Conservation (phyloP, 495 filamentous ascomycete genomes). For the Penicillium daleae region DNA sequence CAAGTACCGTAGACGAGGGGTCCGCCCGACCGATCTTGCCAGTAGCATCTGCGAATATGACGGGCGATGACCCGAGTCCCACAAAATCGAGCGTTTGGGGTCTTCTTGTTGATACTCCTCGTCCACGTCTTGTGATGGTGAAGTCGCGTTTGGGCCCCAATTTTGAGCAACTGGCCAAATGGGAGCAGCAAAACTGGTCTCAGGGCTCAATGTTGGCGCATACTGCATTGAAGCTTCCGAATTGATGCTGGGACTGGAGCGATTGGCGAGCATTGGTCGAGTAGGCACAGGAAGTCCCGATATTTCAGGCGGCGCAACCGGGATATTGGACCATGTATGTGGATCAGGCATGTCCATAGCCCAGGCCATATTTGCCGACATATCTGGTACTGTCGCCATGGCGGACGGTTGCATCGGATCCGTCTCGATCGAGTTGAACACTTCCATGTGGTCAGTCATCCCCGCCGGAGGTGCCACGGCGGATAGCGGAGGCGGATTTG, state of each 20-base stretch:
- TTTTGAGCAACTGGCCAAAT: constrained; percentile 23
- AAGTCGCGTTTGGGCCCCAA: constrained; percentile 15
- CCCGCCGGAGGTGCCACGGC: constrained; percentile 9
- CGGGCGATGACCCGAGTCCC: constrained; percentile 39
- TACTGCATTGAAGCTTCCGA: constrained; percentile 25
- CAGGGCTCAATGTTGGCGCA: constrained; percentile 23
- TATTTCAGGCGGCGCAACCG: constrained; percentile 27
- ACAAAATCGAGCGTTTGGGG: constrained; percentile 20
- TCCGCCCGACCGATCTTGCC: constrained; percentile 51
- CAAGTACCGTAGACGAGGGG: constrained; percentile 61
- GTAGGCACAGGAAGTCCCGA: constrained; percentile 30
- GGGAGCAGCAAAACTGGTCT: constrained; percentile 18
- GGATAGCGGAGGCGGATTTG: constrained; percentile 19
- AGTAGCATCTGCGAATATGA: constrained; percentile 50
- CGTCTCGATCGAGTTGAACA: constrained; percentile 4
- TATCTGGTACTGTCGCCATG: constrained; percentile 21
- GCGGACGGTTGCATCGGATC: constrained; percentile 10
- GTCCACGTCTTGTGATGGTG: constrained; percentile 25
- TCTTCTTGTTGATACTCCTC: constrained; percentile 28
- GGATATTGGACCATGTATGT: constrained; percentile 28
- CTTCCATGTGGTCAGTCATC: constrained; percentile 1
- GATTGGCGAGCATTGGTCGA: constrained; percentile 21
- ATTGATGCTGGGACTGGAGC: constrained; percentile 20
- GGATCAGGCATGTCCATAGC: constrained; percentile 37
- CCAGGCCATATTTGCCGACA: constrained; percentile 27